Base-by-base conservation (phyloP, 2,329 filamentous ascomycete species). In the Talaromyces albobiverticillius region DNA sequence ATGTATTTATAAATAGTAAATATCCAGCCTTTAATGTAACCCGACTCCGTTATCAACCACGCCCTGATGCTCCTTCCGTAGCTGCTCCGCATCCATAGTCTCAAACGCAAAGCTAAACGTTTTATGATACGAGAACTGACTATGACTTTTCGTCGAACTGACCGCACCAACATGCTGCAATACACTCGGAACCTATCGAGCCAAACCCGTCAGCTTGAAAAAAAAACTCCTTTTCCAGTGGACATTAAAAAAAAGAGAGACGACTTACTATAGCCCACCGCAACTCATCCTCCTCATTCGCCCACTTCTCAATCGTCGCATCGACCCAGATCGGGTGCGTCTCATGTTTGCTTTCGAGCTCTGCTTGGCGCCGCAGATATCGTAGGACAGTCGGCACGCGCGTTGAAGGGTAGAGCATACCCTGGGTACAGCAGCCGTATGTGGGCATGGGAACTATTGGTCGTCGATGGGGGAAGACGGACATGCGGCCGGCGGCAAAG, bases 381-480 rank as follows among this genome's bases (percentile, higher is more conserved):
- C 18, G 16, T 40, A 40, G 18, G 16, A 40, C 10, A 22, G 36
- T 40, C 7, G 54, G 53, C 2, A 66, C 57, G 32, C 64, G 60
- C 1, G 51, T 52, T 18, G 68, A 69, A 3, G 73, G 73, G 47
- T 75, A 78, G 26, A 77, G 68, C 3, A 76, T 66, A 2, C 64
- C 75, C 62, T 79, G 75, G 1, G 70, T 69, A 55, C 75, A 78
- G 59, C 74, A 76, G 14, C 73, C 75, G 54, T 67, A 76, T 14
- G 65, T 58, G 7, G 69, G 60, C 74, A 77, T 76, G 20, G 64
- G 58, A 45, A 70, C 65, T 1, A 77, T 65, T 10, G 73, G 73
- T 2, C 51, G 36, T 1, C 67, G 58, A 10, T 70, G 64, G 1
- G 71, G 70, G 2, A 67, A 62, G 7, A 75, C 62, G 1, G 73